Conservation (phyloP, 2,329 filamentous ascomycete species). For the Phialophora macrospora region DNA sequence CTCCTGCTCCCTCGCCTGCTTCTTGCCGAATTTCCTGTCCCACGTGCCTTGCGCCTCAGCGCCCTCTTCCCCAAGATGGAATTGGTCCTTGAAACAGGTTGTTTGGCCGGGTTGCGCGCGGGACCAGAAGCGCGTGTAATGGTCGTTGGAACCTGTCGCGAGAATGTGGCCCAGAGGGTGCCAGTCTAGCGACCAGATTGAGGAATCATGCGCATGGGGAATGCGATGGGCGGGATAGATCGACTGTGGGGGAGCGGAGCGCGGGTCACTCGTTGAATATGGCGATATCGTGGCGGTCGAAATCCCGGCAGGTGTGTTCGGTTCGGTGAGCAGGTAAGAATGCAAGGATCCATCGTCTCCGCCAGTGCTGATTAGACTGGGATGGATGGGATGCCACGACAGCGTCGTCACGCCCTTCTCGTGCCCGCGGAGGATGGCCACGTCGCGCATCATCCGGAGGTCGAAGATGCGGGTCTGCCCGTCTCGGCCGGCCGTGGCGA, state of each 20-base stretch:
- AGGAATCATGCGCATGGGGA: slow-evolving; percentile 87
- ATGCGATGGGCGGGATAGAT: slow-evolving; percentile 89
- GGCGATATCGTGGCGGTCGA: slow-evolving; percentile 69
- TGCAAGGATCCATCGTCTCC: slow-evolving; percentile 87
- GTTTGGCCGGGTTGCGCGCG: slow-evolving; percentile 78
- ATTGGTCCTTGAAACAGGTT: slow-evolving; percentile 85
- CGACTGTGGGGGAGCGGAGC: slow-evolving; percentile 81
- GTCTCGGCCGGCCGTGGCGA: slow-evolving; percentile 91
- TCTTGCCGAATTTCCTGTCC: slow-evolving; percentile 77
- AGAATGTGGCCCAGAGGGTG: slow-evolving; percentile 95
- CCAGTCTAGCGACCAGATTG: slow-evolving; percentile 98
- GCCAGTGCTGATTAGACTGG: slow-evolving; percentile 85
- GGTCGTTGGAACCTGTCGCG: slow-evolving; percentile 93
- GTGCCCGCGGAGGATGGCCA: slow-evolving; percentile 88
- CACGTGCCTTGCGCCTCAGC: slow-evolving; percentile 95
- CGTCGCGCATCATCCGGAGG: slow-evolving; percentile 96
- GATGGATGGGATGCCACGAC: slow-evolving; percentile 91
- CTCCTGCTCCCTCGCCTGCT: slow-evolving; percentile 86
- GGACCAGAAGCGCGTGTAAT: slow-evolving; percentile 96
- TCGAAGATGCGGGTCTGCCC: slow-evolving; percentile 94
- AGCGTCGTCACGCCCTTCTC: slow-evolving; percentile 95
- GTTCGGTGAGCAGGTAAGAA: slow-evolving; percentile 95
- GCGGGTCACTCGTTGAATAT: slow-evolving; percentile 81
- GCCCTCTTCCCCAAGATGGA: slow-evolving; percentile 91
- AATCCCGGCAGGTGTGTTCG: slow-evolving; percentile 77